Evolutionary conservation across 257 asterid species (phyloP).

Genomic region (Solanum tarijense): DNA sequence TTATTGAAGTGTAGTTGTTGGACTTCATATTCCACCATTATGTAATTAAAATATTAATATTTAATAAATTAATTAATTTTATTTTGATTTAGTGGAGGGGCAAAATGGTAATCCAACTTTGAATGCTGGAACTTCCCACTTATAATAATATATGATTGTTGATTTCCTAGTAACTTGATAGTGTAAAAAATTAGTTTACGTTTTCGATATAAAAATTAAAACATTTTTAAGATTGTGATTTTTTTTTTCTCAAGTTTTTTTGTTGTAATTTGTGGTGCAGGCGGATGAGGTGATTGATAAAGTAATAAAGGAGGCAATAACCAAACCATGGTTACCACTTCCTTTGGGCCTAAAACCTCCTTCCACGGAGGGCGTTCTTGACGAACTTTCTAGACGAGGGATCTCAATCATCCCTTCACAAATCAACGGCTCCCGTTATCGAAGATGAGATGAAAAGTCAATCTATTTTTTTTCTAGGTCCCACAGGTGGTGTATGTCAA

Average conservation of each 20-base stretch:
- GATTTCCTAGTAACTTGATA: neutral
- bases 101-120: too few relatives aligned
- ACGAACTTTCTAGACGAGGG: conserved; percentile 36
- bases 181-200: neutral
- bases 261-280: conserved; percentile 8
- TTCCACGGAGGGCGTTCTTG: conserved; percentile 31
- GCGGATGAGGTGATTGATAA: conserved; percentile 34
- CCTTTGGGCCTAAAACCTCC: conserved; percentile 42
- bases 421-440: neutral
- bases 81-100: too few relatives aligned
- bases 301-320: conserved; percentile 34
- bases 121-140: too few relatives aligned
- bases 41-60: too few relatives aligned
- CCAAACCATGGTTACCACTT: conserved; percentile 40
- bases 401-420: conserved; percentile 23
- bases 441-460: neutral
- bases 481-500: neutral
- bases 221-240: neutral
- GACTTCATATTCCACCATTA: too few relatives aligned
- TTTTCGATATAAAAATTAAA: neutral
- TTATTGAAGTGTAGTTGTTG: too few relatives aligned
- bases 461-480: neutral
- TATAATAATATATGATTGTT: neutral
- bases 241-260: neutral
- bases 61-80: too few relatives aligned